Evolutionary conservation across 768 basidiomycete species (phyloP), one percentile per base, ranked within the genome.

Genomic region (Lactifluus piperatus): DNA sequence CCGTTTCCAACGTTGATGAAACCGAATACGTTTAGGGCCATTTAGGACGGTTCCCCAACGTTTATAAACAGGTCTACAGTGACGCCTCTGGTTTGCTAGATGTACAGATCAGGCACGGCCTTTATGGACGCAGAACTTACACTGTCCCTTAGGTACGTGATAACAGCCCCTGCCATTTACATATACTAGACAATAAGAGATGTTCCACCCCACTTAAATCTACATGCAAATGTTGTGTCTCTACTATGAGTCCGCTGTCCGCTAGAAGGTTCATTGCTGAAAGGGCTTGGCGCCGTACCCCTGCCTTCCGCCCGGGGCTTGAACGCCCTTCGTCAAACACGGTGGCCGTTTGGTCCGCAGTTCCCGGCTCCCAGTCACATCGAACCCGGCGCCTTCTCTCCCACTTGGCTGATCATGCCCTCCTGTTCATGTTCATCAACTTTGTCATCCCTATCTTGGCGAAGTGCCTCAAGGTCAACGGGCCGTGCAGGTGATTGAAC

Each of bases 401-500:
- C 65, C 27, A 58, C 62, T 57, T 71, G 64, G 24, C 43, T 24
- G 22, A 44, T 59, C 69, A 70, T 29, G 69, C 51, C 20, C 68
- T 67, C 8, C 64, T 63, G 32, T 70, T 24, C 65, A 30, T 68
- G n/a, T n/a, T n/a, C n/a, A n/a, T n/a, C n/a, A n/a, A n/a, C 64
- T 20, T 69, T 65, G 55, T 50, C 24, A 30, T 53, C 65, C 50
- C 55, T 64, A 16, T 66, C 67, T 43, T 52, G 61, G 7, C 65
- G 65, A n/a, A 66, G 60, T 7, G 74, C 69, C 62, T 79, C 78
- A 24, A 77, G 62, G 62, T 80, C 79, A 58, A 70, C 66, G 20
- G 69, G 70, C 29, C 66, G 70, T 30, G 68, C 60, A 22, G 72
- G 66, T 57, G 57, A 51, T 36, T 51, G 67, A 9, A 67, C 60